Evolutionary conservation across 2,329 filamentous ascomycete genomes (phyloP), one percentile per base, ranked within the genome.

Genomic region (Cucurbitaria berberidis): DNA sequence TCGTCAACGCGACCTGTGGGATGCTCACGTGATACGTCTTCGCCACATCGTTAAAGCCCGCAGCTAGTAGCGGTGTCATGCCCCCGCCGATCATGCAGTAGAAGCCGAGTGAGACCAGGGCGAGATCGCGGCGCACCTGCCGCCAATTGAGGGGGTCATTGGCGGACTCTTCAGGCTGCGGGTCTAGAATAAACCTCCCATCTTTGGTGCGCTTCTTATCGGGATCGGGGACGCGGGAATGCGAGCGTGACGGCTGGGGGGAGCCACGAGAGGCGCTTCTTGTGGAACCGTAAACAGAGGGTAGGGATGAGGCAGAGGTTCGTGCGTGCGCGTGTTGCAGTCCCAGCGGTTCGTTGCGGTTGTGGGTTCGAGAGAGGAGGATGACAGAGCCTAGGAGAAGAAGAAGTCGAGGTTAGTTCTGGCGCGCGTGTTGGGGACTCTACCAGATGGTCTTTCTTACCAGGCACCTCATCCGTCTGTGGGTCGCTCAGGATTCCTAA

Each of bases 111-210:
- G 89, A 93, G 0, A 96, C 66, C 57, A 98, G 77, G 0, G 93
- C 91, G 21, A 82, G 74, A 73, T 98, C 91, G 73, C 93, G 83
- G 35, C 91, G 85, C 87, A 90, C 91, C 6, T 82, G 78, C 0
- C 90, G 87, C 93, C 93, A 98, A 72, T 98, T 98, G 51, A 98
- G 78, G 1, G 93, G 93, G 66, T 98, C 93, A 61, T 98, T 97
- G 45, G 83, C 80, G 0, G 90, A 92, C 45, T 97, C 92, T 54
- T 97, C 92, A 0, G 93, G 93, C 71, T 98, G 93, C 0, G 93
- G 93, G 0, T 96, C 89, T 13, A 98, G 79, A 49, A 98, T 91
- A 65, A 97, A 91, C 56, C 85, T 84, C 15, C 92, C 92, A 71
- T 96, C 89, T 30, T 82, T 77, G 1, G 92, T 96, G 60, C 82